Evolutionary conservation across 371 early-diverging fungal genomes (phyloP), one percentile per base, ranked within the genome.

Genomic region (Circinella minor): DNA sequence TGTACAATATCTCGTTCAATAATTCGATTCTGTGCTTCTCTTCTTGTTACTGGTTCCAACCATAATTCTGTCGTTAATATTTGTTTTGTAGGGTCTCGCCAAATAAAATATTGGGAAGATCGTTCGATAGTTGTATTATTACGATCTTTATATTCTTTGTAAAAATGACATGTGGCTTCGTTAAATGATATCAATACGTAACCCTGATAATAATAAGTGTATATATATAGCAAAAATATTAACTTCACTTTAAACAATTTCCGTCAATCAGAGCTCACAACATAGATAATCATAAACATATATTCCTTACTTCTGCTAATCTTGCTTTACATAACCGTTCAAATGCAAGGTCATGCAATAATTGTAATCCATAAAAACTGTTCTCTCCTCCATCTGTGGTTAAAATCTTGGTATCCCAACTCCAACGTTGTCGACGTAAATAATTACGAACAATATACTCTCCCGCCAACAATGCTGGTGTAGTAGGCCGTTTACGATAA

Each of bases 41-140:
- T 27, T 27, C 27, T 36, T 13, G 72, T 69, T 7, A 74, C 60
- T 1, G 95, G 93, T 73, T 95, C 95, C 60, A 88, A 79, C 93
- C 93, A 93, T 10, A 92, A 71, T 69, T 93, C 91, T 0, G 93
- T 93, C 0, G 83, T 77, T 4, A 94, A 76, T 15, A 83, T 81
- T 5, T 78, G 77, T 20, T 84, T 81, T 6, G 67, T 65, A 1
- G 71, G 61, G 67, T 93, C 88, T 55, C 87, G 85, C 75, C 87
- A 81, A 17, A 93, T 73, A 55, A 89, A 86, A 68, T 90, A 93
- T 72, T 91, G 91, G 8, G 81, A 63, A 4, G 92, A 79, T 57
- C 85, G 90, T 0, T 65, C 55, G 4, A 43, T 11, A 63, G 59
- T 48, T 27, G 27, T 27, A 27, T 2, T 27, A 11, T 43, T 43